These are phyloP conservation scores for Oryza brachyantha DNA, from an alignment of 176 grass and related monocot species.

Conservation along the genomic window DNA sequence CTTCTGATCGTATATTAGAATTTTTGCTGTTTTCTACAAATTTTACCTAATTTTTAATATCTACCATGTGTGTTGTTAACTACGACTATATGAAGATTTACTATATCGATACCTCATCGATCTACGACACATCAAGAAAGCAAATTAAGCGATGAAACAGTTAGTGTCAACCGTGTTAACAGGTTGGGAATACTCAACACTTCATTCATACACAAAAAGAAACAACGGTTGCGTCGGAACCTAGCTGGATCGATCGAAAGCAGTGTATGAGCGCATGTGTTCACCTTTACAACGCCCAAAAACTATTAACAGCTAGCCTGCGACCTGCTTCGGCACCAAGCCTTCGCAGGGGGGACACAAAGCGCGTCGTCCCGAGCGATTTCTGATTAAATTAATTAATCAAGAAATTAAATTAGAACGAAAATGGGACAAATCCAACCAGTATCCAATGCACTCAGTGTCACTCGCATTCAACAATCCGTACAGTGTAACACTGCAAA, in stretches of 20 bases:
- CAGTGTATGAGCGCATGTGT: background rate
- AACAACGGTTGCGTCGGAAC: conserved; percentile 15
- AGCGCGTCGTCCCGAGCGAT: conserved; percentile 38
- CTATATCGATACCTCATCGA: no score
- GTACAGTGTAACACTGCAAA: conserved; percentile 2
- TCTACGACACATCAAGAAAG: no score
- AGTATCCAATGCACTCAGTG: conserved; percentile 45
- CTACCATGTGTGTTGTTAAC: no score
- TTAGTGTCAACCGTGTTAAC: background rate
- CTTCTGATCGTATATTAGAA: no score
- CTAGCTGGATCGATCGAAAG: conserved; percentile 26
- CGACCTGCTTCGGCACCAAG: conserved; percentile 31
- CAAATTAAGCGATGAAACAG: background rate
- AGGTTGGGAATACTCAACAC: conserved; percentile 1
- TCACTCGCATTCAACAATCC: conserved; percentile 14
- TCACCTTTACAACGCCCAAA: conserved; percentile 46
- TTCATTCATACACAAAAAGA: background rate
- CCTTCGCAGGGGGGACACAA: conserved; percentile 39
- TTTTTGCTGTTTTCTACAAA: no score
- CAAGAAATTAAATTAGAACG: background rate
- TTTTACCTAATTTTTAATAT: no score
- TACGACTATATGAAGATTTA: no score
- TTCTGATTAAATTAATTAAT: conserved; percentile 44
- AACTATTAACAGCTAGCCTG: conserved; percentile 20
- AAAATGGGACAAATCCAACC: conserved; percentile 32